Evolutionary conservation across 306 rosid species (phyloP), one percentile per base, ranked within the genome.

Genomic region (Clitoria ternatea): DNA sequence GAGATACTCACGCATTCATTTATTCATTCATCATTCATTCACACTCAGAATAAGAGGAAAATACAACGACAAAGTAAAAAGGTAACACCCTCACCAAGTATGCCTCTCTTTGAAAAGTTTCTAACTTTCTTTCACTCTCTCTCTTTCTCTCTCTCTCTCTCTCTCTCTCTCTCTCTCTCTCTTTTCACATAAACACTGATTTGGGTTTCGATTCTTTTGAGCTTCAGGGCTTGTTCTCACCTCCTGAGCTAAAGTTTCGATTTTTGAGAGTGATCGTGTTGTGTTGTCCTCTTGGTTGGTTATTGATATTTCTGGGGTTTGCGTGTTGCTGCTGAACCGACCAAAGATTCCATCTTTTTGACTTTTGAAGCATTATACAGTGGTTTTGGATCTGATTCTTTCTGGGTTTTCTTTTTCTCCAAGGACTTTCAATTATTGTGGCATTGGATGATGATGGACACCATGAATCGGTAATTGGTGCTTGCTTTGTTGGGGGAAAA

Each of bases 1-100:
- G n/a, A n/a, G n/a, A n/a, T n/a, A n/a, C n/a, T n/a, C n/a, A n/a
- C n/a, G n/a, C n/a, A n/a, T n/a, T n/a, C n/a, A n/a, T n/a, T n/a
- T n/a, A n/a, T n/a, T n/a, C n/a, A n/a, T n/a, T n/a, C n/a, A n/a
- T n/a, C 60, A 35, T 1, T 29, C 23, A 52, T 17, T 24, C 27
- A 13, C 30, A 10, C 22, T 20, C 3, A n/a, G 45, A 72, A 43
- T 0, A 7, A 7, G 9, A 7, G n/a, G n/a, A n/a, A n/a, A n/a
- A n/a, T n/a, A n/a, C n/a, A n/a, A n/a, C n/a, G n/a, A n/a, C n/a
- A n/a, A n/a, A n/a, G n/a, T n/a, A 52, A 3, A 18, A 73, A 61
- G 57, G 77, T 69, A 60, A 11, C 63, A 66, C 75, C 75, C 54
- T 49, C 70, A 66, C 89, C 85, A 83, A 85, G 82, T 82, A 84